A percentile compares a stretch with the other conserved stretches of the same genome.
Conservation (phyloP, 345 rosid genomes). For the Raphanus sativus region DNA sequence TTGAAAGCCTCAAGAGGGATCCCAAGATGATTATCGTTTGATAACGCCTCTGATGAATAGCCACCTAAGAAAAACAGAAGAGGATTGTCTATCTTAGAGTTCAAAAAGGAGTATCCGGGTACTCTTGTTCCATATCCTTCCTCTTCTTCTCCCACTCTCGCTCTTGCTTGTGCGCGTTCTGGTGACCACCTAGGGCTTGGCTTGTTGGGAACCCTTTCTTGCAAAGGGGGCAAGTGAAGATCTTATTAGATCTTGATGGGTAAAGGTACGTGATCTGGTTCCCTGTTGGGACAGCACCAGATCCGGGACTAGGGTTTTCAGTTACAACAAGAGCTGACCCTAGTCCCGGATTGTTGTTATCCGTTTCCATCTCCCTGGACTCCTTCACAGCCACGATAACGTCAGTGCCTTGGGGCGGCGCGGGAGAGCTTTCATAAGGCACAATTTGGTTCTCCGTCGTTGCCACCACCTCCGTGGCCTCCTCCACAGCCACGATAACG, state of each 20-base stretch:
- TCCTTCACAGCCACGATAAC: not conserved
- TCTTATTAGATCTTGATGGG: slow-evolving; percentile 27
- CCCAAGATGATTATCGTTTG: slow-evolving; percentile 38
- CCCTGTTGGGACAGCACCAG: slow-evolving; percentile 15
- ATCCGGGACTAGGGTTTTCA: slow-evolving; percentile 17
- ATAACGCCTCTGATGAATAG: slow-evolving; percentile 30
- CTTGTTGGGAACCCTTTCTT: slow-evolving; percentile 56
- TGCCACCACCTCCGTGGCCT: not conserved
- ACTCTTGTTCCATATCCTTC: slow-evolving; percentile 27
- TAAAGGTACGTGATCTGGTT: slow-evolving; percentile 29
- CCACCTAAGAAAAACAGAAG: slow-evolving; percentile 19
- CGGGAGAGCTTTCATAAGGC: slow-evolving; percentile 31
- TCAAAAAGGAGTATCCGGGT: not conserved
- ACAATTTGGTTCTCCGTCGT: slow-evolving; percentile 15
- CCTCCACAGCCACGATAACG: not conserved
- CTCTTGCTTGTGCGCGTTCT: slow-evolving; percentile 91
- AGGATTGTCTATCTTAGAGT: slow-evolving; percentile 18
- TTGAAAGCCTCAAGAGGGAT: slow-evolving; percentile 24
- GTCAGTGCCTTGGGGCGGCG: not conserved
- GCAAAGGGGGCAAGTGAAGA: slow-evolving; percentile 26
- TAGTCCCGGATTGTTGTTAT: not conserved
- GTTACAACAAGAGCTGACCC: not conserved
- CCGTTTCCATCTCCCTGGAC: not conserved
- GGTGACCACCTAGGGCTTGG: slow-evolving; percentile 97
- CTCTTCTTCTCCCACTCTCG: slow-evolving; percentile 46